Evolutionary conservation across 164 flowering plant genomes (phyloP).

Genomic region (Chimonanthus salicifolius): DNA sequence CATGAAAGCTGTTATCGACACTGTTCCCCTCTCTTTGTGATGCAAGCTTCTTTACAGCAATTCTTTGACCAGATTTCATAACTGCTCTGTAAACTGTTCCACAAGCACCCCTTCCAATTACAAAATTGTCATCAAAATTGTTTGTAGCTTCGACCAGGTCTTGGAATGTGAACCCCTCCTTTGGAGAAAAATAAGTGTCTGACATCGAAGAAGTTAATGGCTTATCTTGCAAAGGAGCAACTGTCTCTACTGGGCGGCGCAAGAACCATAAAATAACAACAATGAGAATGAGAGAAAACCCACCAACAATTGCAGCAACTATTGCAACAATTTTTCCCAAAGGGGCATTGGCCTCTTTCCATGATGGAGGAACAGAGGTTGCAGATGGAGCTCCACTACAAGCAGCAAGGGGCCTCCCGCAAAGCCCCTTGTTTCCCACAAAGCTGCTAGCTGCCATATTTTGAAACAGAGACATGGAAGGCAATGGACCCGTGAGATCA

Average conservation of each 20-base stretch:
- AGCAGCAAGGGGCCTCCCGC: conserved; percentile 62
- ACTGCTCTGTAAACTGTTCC: conserved; percentile 93
- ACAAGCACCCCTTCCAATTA: conserved; percentile 89
- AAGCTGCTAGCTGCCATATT: conserved; percentile 60
- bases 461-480: conserved; percentile 51
- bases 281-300: conserved; percentile 74
- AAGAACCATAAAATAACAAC: conserved; percentile 47
- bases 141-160: conserved; percentile 79
- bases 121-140: conserved; percentile 62
- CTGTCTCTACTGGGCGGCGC: conserved; percentile 48
- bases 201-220: conserved; percentile 36
- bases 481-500: conserved; percentile 69
- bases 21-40: conserved; percentile 80
- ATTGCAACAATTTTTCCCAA: conserved; percentile 58
- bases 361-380: conserved; percentile 22
- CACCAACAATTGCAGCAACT: conserved; percentile 59
- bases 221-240: conserved; percentile 37
- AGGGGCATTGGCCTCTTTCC: conserved; percentile 19
- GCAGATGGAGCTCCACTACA: conserved; percentile 38
- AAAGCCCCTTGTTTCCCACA: conserved; percentile 72
- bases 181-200: conserved; percentile 75
- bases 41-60: conserved; percentile 79
- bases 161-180: conserved; percentile 80
- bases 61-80: conserved; percentile 49
- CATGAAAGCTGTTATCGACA: conserved; percentile 76